Evolutionary conservation across 352 stramenopile species (phyloP).

Genomic region (Globisporangium rhizosaccharum): DNA sequence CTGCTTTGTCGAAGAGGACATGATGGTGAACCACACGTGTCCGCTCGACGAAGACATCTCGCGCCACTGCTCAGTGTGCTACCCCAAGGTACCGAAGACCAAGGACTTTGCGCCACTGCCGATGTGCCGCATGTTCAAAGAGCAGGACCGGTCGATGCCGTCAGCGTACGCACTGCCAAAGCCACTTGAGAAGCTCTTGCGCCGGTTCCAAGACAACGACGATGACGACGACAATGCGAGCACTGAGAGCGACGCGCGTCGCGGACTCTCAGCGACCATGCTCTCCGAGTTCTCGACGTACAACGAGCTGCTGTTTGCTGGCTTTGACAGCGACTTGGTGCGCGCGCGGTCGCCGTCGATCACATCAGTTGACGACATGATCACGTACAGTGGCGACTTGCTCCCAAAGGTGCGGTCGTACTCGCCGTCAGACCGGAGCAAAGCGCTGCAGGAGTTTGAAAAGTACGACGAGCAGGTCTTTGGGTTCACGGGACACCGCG

Average conservation of each 20-base stretch:
- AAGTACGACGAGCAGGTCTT: conserved; percentile 75
- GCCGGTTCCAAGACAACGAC: conserved; percentile 25
- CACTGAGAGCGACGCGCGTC: conserved; percentile 33
- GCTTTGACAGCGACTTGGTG: conserved; percentile 61
- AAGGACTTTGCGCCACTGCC: conserved; percentile 68
- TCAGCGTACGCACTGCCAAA: conserved; percentile 41
- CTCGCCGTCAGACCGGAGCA: conserved; percentile 38
- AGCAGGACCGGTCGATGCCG: conserved; percentile 23
- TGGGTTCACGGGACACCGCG: conserved; percentile 20
- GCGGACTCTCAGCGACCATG: conserved; percentile 18
- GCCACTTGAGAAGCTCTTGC: conserved; percentile 56
- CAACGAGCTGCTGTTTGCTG: conserved; percentile 48
- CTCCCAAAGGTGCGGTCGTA: conserved; percentile 45
- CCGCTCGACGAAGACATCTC: conserved; percentile 65
- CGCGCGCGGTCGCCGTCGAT: conserved; percentile 56
- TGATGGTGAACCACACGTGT: conserved; percentile 66
- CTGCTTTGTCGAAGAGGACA: conserved; percentile 80
- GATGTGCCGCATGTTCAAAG: conserved; percentile 73
- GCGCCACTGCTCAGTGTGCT: conserved; percentile 54
- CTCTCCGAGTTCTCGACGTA: conserved; percentile 39
- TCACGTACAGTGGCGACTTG: conserved; percentile 30
- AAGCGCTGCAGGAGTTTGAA: conserved; percentile 49
- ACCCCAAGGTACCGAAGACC: conserved; percentile 31
- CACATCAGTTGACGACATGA: conserved; percentile 36
- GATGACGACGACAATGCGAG: conserved; percentile 9